These are phyloP conservation scores for Solanum chiquidenum DNA, from an alignment of 257 asterid genomes.

Conservation along the genomic window DNA sequence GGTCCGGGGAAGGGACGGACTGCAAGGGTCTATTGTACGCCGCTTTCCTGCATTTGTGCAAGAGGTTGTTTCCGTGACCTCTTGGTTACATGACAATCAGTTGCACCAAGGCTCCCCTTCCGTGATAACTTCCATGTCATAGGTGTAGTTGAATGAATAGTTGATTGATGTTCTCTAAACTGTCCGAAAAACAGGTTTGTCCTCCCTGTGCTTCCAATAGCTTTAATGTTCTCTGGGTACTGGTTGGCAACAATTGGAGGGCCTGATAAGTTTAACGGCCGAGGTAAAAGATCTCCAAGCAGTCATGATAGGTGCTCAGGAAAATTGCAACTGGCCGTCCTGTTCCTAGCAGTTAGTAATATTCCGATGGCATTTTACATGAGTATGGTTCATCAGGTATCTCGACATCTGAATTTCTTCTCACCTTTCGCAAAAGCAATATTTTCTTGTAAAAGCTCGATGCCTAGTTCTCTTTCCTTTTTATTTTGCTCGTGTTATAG, in stretches of 20 bases:
- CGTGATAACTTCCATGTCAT: neutral
- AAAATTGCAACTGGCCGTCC: constrained; percentile 33
- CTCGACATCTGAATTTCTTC: neutral
- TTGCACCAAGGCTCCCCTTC: neutral
- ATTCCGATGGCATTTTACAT: constrained; percentile 88
- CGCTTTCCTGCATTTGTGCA: neutral
- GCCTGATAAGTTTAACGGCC: constrained; percentile 13
- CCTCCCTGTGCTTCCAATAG: constrained; percentile 92
- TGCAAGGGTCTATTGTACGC: neutral
- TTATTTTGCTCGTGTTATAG: neutral
- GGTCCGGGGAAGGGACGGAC: neutral
- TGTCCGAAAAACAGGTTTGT: constrained; percentile 67
- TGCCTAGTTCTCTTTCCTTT: neutral
- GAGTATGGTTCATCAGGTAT: constrained; percentile 96
- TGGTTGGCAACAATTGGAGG: constrained; percentile 43
- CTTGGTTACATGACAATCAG: neutral
- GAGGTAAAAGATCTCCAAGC: constrained; percentile 16
- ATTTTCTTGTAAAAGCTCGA: neutral
- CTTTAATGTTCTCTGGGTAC: constrained; percentile 77
- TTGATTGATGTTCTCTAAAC: constrained; percentile 32
- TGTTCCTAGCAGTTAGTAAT: constrained; percentile 65
- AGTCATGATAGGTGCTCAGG: constrained; percentile 7
- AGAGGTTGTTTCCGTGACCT: neutral
- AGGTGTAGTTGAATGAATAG: neutral
- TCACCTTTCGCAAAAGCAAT: neutral